Conservation (phyloP, 352 stramenopile species). For the Globisporangium carolinianum region DNA sequence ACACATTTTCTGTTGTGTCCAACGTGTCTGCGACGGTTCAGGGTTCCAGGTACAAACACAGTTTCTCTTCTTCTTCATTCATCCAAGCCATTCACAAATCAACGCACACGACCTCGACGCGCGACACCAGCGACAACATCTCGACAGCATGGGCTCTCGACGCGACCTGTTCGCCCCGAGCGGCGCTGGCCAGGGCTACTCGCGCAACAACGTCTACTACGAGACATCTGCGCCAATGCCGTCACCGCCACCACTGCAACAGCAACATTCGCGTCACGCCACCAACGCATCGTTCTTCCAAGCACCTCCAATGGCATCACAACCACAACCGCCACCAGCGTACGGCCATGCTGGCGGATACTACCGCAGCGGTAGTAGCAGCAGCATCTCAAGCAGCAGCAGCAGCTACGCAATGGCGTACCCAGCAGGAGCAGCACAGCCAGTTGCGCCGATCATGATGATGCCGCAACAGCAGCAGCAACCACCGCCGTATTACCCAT, state of each 20-base stretch:
- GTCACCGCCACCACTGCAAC: no score
- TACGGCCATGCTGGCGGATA: no score
- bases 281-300: neutral
- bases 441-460: neutral
- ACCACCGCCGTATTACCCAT: neutral
- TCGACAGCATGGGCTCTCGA: neutral
- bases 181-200: slow-evolving; percentile 3
- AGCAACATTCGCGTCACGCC: neutral
- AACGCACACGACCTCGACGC: no score
- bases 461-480: neutral
- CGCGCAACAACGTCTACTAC: slow-evolving; percentile 12
- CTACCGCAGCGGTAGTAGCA: no score
- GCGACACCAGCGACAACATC: no score
- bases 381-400: no score
- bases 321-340: neutral
- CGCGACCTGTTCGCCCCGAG: slow-evolving; percentile 7
- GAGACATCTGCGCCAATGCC: slow-evolving; percentile 5
- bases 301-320: neutral
- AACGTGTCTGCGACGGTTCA: no score
- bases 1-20: no score
- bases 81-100: no score
- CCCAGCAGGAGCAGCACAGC: neutral
- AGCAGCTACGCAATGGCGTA: slow-evolving; percentile 1
- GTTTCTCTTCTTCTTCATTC: no score
- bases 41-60: no score